A percentile compares a stretch with the other conserved stretches of the same genome.
Evolutionary conservation across 2,329 filamentous ascomycete species (phyloP).

Genomic region (Hypoxylon sp.): DNA sequence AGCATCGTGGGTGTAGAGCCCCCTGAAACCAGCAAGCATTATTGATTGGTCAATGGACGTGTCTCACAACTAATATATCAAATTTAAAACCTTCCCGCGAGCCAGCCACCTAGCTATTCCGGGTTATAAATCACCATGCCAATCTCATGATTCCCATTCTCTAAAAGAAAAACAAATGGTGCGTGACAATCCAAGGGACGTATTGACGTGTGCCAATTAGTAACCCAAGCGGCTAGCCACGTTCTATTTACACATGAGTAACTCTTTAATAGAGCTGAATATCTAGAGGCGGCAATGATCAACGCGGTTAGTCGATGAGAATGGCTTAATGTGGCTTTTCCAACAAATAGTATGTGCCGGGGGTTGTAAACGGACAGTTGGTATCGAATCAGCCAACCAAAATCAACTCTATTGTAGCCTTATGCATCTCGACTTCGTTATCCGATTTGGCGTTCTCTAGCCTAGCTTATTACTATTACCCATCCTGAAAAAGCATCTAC

Average conservation of each 20-base stretch:
- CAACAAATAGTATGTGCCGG: conserved; percentile 2
- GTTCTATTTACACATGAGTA: conserved; percentile 6
- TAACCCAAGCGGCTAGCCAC: conserved; percentile 16
- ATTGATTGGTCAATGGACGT: conserved; percentile 13
- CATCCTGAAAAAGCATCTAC: background rate
- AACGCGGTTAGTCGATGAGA: conserved; percentile 9
- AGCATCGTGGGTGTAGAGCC: conserved; percentile 9
- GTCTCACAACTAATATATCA: conserved; percentile 18
- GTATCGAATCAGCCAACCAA: background rate
- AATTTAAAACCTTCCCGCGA: background rate
- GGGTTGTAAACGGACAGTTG: background rate
- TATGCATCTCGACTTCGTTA: conserved; percentile 1
- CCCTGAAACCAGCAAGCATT: background rate
- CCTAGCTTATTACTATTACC: conserved; percentile 3
- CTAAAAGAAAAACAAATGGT: conserved; percentile 25
- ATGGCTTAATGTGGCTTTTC: conserved; percentile 2
- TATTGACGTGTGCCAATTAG: conserved; percentile 19
- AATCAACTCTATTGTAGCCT: conserved; percentile 12
- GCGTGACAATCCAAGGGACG: background rate
- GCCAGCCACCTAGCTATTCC: conserved; percentile 12
- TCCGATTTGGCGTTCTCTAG: conserved; percentile 2
- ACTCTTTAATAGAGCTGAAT: conserved; percentile 31
- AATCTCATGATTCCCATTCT: conserved; percentile 11
- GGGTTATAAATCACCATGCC: background rate
- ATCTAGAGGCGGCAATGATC: conserved; percentile 28